A percentile compares a stretch with the other conserved stretches of the same genome.
These are phyloP conservation scores for Metroxylon sagu DNA, from an alignment of 176 grass and related monocot species.

Conservation along the genomic window DNA sequence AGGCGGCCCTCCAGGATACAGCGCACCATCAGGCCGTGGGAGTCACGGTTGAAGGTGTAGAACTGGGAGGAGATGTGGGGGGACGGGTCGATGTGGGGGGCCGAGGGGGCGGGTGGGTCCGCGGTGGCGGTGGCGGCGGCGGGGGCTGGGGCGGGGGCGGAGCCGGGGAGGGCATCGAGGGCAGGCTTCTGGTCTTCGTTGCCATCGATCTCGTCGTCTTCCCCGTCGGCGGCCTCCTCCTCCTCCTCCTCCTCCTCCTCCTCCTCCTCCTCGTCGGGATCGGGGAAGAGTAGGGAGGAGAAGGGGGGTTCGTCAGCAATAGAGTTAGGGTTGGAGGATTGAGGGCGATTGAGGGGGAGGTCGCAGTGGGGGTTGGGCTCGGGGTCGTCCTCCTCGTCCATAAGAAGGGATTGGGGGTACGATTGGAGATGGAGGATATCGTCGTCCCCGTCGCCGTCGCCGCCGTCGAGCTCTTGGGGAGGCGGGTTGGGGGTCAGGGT, in stretches of 20 bases:
- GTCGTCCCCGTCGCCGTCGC: too few species aligned
- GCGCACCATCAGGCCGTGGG: constrained; percentile 76
- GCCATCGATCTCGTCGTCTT: constrained; percentile 12
- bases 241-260: constrained; percentile 15
- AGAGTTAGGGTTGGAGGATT: too few species aligned
- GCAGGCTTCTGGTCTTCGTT: constrained; percentile 17
- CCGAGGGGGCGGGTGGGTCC: constrained; percentile 11
- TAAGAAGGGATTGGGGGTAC: constrained; percentile 37
- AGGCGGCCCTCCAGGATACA: constrained; percentile 65
- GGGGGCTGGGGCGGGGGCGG: constrained; percentile 13
- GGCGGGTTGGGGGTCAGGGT: constrained; percentile 39
- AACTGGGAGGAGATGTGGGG: constrained; percentile 97
- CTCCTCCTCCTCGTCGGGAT: constrained; percentile 23
- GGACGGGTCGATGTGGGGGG: constrained; percentile 45
- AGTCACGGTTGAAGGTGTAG: constrained; percentile 82
- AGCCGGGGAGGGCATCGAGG: constrained; percentile 4
- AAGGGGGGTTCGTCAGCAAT: constrained; percentile 2
- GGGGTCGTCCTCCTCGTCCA: constrained; percentile 53
- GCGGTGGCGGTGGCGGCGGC: neutral
- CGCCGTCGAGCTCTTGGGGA: neutral
- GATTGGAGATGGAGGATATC: constrained; percentile 14
- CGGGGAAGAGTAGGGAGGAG: constrained; percentile 24
- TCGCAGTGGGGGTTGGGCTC: constrained; percentile 40
- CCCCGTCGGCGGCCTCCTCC: constrained; percentile 3
- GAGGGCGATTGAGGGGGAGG: constrained; percentile 22